Evolutionary conservation across 2,329 filamentous ascomycete species (phyloP).

Genomic region (Fusarium sp.): DNA sequence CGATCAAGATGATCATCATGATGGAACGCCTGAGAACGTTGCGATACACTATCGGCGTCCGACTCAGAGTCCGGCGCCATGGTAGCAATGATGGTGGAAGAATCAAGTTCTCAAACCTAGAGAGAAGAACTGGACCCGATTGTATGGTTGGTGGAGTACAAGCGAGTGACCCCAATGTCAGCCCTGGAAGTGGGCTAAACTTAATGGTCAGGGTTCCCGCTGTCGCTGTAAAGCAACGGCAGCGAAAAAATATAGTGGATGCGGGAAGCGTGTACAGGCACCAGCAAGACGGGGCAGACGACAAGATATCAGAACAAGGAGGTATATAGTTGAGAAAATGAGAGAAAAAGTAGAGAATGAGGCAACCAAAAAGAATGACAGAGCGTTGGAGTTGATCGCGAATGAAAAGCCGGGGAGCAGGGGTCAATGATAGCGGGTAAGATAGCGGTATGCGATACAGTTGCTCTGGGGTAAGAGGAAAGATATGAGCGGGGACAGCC

Average conservation of each 20-base stretch:
- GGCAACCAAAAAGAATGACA: slow-evolving; percentile 35
- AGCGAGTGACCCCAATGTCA: slow-evolving; percentile 35
- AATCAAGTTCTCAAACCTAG: slow-evolving; percentile 25
- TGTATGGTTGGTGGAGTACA: slow-evolving; percentile 39
- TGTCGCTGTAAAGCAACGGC: slow-evolving; percentile 11
- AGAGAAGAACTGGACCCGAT: slow-evolving; percentile 23
- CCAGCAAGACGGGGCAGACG: slow-evolving; percentile 4
- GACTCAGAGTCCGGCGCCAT: slow-evolving; percentile 52
- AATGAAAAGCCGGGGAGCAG: slow-evolving; percentile 42
- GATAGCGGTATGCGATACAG: slow-evolving; percentile 49
- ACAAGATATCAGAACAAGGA: slow-evolving; percentile 20
- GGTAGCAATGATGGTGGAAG: slow-evolving; percentile 32
- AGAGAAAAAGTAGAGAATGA: slow-evolving; percentile 15
- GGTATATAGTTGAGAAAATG: slow-evolving; percentile 5
- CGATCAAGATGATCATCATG: slow-evolving; percentile 51
- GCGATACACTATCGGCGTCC: slow-evolving; percentile 50
- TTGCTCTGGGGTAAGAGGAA: slow-evolving; percentile 46
- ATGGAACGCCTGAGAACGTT: slow-evolving; percentile 45
- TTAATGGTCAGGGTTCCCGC: slow-evolving; percentile 15
- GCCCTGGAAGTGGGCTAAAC: slow-evolving; percentile 37
- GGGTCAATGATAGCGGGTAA: slow-evolving; percentile 46
- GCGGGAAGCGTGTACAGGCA: background rate
- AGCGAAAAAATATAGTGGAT: slow-evolving; percentile 8
- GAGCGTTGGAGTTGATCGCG: slow-evolving; percentile 33
- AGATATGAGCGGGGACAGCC: slow-evolving; percentile 46